Percentiles rank a stretch among this genome's conserved stretches.
Conservation (phyloP, 768 basidiomycete genomes). For the Myochromella boudieri region DNA sequence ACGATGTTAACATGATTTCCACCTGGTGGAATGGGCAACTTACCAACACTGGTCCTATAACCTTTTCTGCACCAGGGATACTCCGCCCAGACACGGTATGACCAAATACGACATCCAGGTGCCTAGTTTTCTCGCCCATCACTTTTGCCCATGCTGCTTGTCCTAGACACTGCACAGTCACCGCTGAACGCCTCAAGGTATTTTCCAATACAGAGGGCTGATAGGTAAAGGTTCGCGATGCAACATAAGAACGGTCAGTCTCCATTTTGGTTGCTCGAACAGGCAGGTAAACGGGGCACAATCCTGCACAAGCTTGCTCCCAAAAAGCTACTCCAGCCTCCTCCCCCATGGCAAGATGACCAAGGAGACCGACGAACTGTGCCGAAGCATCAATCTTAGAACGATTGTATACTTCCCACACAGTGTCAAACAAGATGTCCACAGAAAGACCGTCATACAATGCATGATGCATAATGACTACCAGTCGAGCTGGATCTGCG, state of each 20-base stretch:
- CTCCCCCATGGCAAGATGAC: slow-evolving; percentile 37
- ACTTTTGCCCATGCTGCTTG: slow-evolving; percentile 28
- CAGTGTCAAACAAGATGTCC: slow-evolving; percentile 29
- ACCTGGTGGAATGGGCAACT: slow-evolving; percentile 13
- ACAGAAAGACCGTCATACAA: slow-evolving; percentile 47
- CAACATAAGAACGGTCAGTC: slow-evolving; percentile 4
- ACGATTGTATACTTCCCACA: slow-evolving; percentile 31
- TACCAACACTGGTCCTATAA: slow-evolving; percentile 48
- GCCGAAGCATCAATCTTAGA: slow-evolving; percentile 3
- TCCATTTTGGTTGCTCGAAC: background rate
- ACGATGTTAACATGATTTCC: slow-evolving; percentile 1
- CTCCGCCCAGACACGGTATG: slow-evolving; percentile 46
- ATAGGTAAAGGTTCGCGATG: slow-evolving; percentile 14
- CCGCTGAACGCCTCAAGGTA: slow-evolving; percentile 19
- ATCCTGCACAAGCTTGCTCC: slow-evolving; percentile 25
- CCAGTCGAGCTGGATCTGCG: slow-evolving; percentile 21
- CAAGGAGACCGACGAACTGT: slow-evolving; percentile 39
- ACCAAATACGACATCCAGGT: slow-evolving; percentile 43
- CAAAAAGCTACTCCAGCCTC: slow-evolving; percentile 37
- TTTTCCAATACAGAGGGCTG: slow-evolving; percentile 14
- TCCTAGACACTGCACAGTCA: slow-evolving; percentile 36
- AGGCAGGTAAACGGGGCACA: slow-evolving; percentile 19
- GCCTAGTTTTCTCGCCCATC: slow-evolving; percentile 27
- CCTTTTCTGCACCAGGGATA: slow-evolving; percentile 38
- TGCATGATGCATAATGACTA: slow-evolving; percentile 47